These are phyloP conservation scores for Coemansia sp. DNA, from an alignment of 192 early-diverging fungal genomes.

Conservation along the genomic window DNA sequence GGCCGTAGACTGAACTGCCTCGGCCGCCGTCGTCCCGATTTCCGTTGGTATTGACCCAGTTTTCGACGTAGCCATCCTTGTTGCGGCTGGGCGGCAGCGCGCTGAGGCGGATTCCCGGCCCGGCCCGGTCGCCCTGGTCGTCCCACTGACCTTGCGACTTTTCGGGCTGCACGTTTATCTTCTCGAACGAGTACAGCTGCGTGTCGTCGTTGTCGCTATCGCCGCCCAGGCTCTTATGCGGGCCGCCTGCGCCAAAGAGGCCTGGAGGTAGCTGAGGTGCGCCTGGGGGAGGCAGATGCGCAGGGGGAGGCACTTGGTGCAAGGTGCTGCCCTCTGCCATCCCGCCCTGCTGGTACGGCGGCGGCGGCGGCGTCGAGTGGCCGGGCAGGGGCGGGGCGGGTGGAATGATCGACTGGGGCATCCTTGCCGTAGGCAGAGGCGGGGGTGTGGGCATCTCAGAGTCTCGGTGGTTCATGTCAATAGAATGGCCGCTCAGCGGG, in stretches of 20 bases:
- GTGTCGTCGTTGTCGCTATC: conserved; percentile 22
- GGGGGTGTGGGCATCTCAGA: not conserved
- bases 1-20: conserved; percentile 15
- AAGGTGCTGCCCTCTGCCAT: no score
- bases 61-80: conserved; percentile 7
- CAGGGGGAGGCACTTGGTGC: no score
- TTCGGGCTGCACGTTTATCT: conserved; percentile 18
- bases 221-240: not conserved
- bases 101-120: not conserved
- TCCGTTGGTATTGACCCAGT: conserved; percentile 5
- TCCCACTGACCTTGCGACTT: not conserved
- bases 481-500: not conserved
- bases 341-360: not conserved
- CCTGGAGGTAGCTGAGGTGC: no score
- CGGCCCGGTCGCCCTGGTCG: not conserved
- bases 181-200: conserved; percentile 30
- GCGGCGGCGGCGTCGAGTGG: not conserved
- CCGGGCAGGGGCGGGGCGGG: not conserved
- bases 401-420: not conserved
- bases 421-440: not conserved
- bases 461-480: not conserved
- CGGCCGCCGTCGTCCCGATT: no score
- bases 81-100: not conserved
- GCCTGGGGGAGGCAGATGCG: no score
- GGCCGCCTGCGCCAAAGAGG: not conserved